Conservation (phyloP, 2,329 filamentous ascomycete species). For the Ophiostoma sp. region DNA sequence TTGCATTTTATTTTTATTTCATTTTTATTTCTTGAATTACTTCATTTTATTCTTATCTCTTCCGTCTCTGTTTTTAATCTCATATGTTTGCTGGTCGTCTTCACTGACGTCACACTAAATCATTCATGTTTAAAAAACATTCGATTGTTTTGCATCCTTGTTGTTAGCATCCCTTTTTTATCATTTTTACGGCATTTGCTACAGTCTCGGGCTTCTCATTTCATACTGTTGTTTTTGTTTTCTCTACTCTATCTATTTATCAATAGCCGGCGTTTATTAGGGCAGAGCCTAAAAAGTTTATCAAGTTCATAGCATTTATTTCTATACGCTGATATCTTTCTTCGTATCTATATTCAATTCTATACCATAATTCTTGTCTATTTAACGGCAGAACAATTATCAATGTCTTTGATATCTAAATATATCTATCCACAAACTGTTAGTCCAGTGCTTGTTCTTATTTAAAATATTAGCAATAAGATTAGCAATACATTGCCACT, state of each 20-base stretch:
- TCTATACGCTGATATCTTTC: neutral
- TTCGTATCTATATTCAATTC: neutral
- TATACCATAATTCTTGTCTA: neutral
- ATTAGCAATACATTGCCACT: too few relatives aligned
- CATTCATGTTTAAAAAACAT: neutral
- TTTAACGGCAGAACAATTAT: too few relatives aligned
- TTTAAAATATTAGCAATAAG: too few relatives aligned
- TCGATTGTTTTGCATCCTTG: neutral
- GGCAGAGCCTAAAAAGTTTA: neutral
- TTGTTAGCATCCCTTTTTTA: too few relatives aligned
- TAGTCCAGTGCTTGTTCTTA: too few relatives aligned
- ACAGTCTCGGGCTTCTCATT: neutral
- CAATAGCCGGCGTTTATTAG: neutral
- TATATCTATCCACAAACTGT: too few relatives aligned
- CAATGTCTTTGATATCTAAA: too few relatives aligned
- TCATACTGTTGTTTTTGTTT: neutral
- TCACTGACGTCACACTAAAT: too few relatives aligned
- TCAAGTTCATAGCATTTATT: neutral
- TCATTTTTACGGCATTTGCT: too few relatives aligned
- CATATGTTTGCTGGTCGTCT: too few relatives aligned
- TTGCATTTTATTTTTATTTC: neutral
- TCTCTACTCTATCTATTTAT: neutral
- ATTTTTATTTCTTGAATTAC: neutral
- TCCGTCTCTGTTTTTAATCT: too few relatives aligned
- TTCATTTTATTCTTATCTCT: neutral